Evolutionary conservation across 768 basidiomycete species (phyloP).

Genomic region (Solioccasus polychromus): DNA sequence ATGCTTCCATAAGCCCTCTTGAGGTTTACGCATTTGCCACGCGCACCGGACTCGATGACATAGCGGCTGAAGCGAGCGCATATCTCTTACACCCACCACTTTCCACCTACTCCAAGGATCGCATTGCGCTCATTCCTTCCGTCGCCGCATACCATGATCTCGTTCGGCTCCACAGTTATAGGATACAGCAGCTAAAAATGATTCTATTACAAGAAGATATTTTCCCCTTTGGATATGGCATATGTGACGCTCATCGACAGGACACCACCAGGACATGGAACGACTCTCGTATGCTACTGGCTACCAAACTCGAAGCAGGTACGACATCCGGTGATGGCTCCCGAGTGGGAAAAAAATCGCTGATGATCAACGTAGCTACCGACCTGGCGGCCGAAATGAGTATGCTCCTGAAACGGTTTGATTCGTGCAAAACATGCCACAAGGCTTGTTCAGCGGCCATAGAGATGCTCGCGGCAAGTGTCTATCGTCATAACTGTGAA

Average conservation of each 20-base stretch:
- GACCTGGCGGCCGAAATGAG: constrained; percentile 71
- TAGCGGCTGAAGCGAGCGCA: constrained; percentile 58
- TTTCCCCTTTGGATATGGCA: constrained; percentile 72
- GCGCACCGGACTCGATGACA: constrained; percentile 37
- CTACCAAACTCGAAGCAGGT: constrained; percentile 55
- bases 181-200: constrained; percentile 50
- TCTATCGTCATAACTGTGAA: not conserved
- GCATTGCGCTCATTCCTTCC: constrained; percentile 53
- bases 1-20: constrained; percentile 51
- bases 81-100: constrained; percentile 54
- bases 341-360: not conserved
- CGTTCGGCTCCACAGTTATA: constrained; percentile 54
- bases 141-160: constrained; percentile 63
- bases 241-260: constrained; percentile 51
- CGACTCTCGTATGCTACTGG: constrained; percentile 42
- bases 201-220: constrained; percentile 57
- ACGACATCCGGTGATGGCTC: not conserved
- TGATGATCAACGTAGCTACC: constrained; percentile 42
- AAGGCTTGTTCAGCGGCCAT: constrained; percentile 64
- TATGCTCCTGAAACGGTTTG: constrained; percentile 42
- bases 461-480: constrained; percentile 63
- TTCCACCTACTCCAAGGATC: constrained; percentile 48
- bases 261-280: constrained; percentile 51
- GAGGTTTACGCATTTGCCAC: constrained; percentile 60
- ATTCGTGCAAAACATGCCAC: constrained; percentile 49